Base-by-base conservation (phyloP, 345 rosid species). In the Populus pruinosa region DNA sequence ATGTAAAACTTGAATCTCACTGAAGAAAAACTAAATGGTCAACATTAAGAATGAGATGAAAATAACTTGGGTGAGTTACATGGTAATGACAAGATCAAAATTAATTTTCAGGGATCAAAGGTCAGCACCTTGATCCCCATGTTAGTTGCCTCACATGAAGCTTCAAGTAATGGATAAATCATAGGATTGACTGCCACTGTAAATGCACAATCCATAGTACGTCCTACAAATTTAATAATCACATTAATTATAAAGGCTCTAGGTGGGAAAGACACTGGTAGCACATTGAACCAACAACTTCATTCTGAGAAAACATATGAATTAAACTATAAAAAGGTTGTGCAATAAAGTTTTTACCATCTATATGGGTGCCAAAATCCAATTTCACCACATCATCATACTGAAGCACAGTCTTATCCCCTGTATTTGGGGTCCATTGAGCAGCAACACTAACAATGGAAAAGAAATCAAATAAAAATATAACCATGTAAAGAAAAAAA, bases 141-240 rank as follows among this genome's bases (percentile, higher is more conserved):
- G 83, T 92, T 92, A 2, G 99, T 96, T 70, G 99, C 98, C 86
- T 94, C 98, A 16, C 90, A 93, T 72, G 99, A 91, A 76, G 98
- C 98, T 85, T 88, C 97, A 82, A 96, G 91, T 73, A 96, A 87
- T 38, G 98, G 97, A 85, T 96, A 88, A 83, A 73, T 94, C 91
- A 94, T 92, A 23, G 99, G 99, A 79, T 96, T 93, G 89, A 96
- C 92, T n/a, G 99, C 98, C 84, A 96, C 97, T 31, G 97, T 96
- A 85, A 96, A 96, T 53, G 99, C 97, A 87, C 90, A 94, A 78
- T 93, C 99, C 76, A 96, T 87, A 18, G 94, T 96, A 81, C 50
- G 82, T 65, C 99, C 99, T 96, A 91, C 62, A 82, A 85, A 74
- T 38, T 69, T 75, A 82, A 79, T 33, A 77, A 80, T n/a, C 69